Evolutionary conservation across 208 protist species (phyloP).

Genomic region (Wallacemonas rigidus): DNA sequence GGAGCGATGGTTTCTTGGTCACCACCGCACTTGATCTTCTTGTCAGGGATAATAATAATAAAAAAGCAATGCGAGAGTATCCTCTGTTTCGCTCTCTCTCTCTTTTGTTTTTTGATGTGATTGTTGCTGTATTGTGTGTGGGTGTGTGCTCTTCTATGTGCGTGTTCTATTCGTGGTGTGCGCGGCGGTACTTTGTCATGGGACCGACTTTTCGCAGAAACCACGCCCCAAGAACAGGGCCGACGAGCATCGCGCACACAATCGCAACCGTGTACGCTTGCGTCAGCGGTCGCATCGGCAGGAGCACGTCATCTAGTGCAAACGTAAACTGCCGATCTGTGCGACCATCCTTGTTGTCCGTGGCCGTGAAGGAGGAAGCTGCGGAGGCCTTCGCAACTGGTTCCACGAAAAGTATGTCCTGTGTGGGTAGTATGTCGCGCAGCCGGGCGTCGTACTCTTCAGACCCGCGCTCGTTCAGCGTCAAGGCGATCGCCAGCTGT

Average conservation of each 20-base stretch:
- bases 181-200: background rate
- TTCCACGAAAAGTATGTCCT: background rate
- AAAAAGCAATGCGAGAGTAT: too few relatives aligned
- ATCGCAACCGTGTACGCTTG: slow-evolving; percentile 27
- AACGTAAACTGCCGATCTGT: background rate
- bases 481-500: slow-evolving; percentile 35
- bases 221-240: slow-evolving; percentile 21
- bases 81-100: too few relatives aligned
- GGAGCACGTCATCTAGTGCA: background rate
- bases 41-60: too few relatives aligned
- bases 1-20: too few relatives aligned
- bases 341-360: too few relatives aligned
- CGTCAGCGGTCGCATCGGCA: slow-evolving; percentile 21
- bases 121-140: too few relatives aligned
- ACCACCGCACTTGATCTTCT: too few relatives aligned
- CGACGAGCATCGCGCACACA: slow-evolving; percentile 22
- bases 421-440: background rate
- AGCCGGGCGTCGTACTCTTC: slow-evolving; percentile 25
- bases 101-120: too few relatives aligned
- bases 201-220: slow-evolving; percentile 5
- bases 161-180: background rate
- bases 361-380: too few relatives aligned
- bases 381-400: too few relatives aligned
- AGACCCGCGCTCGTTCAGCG: slow-evolving; percentile 25
- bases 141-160: background rate